Conservation (phyloP, 2,329 filamentous ascomycete species). For the Colletotrichum sp. region DNA sequence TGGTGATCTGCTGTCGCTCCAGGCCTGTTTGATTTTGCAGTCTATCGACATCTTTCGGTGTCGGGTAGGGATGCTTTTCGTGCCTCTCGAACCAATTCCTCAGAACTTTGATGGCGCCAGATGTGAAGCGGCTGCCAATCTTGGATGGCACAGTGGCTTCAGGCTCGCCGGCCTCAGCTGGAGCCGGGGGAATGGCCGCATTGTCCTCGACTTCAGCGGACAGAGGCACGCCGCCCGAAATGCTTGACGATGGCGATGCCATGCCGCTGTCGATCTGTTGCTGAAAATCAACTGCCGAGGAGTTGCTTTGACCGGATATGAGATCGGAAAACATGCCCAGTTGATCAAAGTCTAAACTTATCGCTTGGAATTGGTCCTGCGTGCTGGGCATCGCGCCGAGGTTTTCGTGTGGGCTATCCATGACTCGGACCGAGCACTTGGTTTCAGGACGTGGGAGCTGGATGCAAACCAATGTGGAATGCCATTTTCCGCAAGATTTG, state of each 20-base stretch:
- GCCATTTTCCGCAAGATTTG: not conserved
- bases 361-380: not conserved
- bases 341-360: not conserved
- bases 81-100: conserved; percentile 70
- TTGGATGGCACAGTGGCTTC: not conserved
- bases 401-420: not conserved
- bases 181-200: no score
- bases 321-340: not conserved
- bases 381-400: not conserved
- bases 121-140: conserved; percentile 8
- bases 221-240: not conserved
- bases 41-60: conserved; percentile 66
- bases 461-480: not conserved
- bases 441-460: not conserved
- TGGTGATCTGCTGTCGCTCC: conserved; percentile 67
- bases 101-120: conserved; percentile 48
- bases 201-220: not conserved
- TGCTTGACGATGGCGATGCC: not conserved
- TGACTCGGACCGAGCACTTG: not conserved
- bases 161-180: not conserved
- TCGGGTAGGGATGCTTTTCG: conserved; percentile 68
- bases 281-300: not conserved
- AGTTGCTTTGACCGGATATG: not conserved
- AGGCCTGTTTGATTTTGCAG: conserved; percentile 65
- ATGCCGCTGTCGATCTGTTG: not conserved